Conservation (phyloP, 441 rosid genomes). For the Sinapis alba region DNA sequence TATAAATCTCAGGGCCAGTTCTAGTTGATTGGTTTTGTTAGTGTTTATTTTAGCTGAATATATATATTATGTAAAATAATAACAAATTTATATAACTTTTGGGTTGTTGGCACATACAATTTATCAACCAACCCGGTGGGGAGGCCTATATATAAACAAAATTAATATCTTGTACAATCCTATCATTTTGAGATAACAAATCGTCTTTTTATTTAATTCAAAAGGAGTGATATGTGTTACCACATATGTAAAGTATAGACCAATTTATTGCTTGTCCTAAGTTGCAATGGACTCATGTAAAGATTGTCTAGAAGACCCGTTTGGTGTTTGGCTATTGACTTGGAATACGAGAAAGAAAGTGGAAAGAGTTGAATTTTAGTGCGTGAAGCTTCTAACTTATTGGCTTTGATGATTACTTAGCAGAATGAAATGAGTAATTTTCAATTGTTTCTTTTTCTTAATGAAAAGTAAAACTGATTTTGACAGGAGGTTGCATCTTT, state of each 20-base stretch:
- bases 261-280: background rate
- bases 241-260: background rate
- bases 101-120: too few relatives aligned
- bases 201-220: background rate
- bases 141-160: background rate
- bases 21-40: background rate
- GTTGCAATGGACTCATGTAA: background rate
- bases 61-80: too few relatives aligned
- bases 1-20: too few relatives aligned
- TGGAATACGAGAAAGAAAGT: background rate
- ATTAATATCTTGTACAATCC: background rate
- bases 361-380: conserved; percentile 6
- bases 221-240: too few relatives aligned
- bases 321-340: conserved; percentile 26
- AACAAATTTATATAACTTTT: too few relatives aligned
- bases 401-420: background rate
- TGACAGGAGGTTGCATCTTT: background rate
- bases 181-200: background rate
- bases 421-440: background rate
- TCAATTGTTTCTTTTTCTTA: background rate
- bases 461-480: background rate
- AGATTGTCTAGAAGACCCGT: background rate
- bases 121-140: too few relatives aligned
- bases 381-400: conserved; percentile 5
- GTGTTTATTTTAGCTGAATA: background rate